Base-by-base conservation (phyloP, 768 basidiomycete species). In the Russula abietina region DNA sequence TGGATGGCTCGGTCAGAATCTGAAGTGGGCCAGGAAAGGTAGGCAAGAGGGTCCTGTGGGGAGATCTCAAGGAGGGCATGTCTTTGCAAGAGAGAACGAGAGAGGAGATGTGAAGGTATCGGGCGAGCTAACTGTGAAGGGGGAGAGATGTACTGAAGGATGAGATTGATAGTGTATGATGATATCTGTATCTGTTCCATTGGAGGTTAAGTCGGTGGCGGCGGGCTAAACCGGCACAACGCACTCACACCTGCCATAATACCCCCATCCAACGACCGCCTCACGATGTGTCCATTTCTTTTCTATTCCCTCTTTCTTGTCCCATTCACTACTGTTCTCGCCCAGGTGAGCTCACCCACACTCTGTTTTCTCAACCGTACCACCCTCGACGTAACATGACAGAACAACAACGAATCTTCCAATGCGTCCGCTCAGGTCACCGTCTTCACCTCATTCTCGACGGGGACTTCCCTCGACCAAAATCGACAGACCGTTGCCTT, bases 11-110 rank as follows among this genome's bases (percentile, higher is more conserved):
- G 78, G 67, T 63, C 57, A 63, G 65, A 71, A 69, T 67, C 67
- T 4, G 80, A 76, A 11, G 74, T 70, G 4, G 89, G 86, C 89
- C 89, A 91, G 67, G 80, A 81, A 50, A 91, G 77, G 71, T 91
- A 91, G 3, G 81, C 76, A 38, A 72, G 65, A 10, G 81, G 75
- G 66, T 81, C 73, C 28, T 81, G 75, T 10, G 81, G 77, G 30
- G 78, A 71, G 60, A 90, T 74, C 22, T 73, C 69, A 52, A 91
- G 82, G 72, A 87, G 86, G 63, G 75, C 80, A 70, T 89, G 88
- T 41, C 88, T 78, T 71, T 88, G 83, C 3, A 77, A 75, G 36
- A 89, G 80, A 22, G 82, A 75, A 5, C 71, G 72, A 1, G 87
- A 88, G 61, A 90, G 67, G 52, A 89, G 78, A 70, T 86, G 80